phyloP scores from a whole-genome alignment of 371 early-diverging fungal species.

The Mortierella sp. region DNA sequence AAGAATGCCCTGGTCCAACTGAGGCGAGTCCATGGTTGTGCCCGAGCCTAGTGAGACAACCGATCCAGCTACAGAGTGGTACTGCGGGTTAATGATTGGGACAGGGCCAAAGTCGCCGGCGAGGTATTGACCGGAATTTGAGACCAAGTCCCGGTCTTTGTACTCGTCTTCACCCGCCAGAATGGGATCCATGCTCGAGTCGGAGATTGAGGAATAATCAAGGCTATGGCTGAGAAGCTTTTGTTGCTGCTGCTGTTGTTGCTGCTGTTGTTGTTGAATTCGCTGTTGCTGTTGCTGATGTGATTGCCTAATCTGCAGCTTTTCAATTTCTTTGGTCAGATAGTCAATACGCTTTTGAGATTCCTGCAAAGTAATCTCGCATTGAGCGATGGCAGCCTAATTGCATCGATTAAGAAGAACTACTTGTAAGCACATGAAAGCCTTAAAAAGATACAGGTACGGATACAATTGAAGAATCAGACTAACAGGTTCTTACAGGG shows the following conservation, averaged over 20 bases:
- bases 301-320: conserved; percentile 65
- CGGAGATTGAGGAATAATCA: conserved; percentile 37
- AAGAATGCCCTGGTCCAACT: conserved; percentile 20
- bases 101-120: conserved; percentile 57
- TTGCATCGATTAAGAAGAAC: no score
- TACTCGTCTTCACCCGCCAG: conserved; percentile 54
- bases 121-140: conserved; percentile 33
- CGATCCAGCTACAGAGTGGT: conserved; percentile 31
- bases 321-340: conserved; percentile 77
- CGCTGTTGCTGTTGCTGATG: conserved; percentile 60
- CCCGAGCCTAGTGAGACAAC: conserved; percentile 38
- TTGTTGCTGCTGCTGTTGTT: conserved; percentile 58
- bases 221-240: conserved; percentile 14
- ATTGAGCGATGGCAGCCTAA: conserved; percentile 68
- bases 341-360: conserved; percentile 86
- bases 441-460: not conserved
- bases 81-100: conserved; percentile 27
- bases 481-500: conserved; percentile 32
- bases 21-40: conserved; percentile 43
- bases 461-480: not conserved
- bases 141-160: conserved; percentile 45
- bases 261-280: conserved; percentile 61
- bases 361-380: conserved; percentile 84
- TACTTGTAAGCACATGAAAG: not conserved
- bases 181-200: conserved; percentile 54